Evolutionary conservation across 768 basidiomycete species (phyloP).

Genomic region (Podaxis pistillaris): DNA sequence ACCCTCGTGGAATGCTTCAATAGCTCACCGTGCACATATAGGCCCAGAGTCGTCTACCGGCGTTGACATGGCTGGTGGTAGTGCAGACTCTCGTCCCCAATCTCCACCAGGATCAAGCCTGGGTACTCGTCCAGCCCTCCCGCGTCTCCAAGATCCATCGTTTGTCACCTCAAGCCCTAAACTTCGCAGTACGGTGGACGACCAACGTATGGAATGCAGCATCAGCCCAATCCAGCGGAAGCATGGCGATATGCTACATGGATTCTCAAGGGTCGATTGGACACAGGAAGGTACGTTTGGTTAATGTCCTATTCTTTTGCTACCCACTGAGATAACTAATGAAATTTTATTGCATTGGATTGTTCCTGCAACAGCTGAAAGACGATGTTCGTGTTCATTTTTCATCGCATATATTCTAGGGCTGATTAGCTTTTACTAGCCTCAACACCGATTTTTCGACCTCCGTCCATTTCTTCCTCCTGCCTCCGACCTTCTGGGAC

Average conservation of each 20-base stretch:
- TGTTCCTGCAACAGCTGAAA: background rate
- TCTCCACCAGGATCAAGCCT: background rate
- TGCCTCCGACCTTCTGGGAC: background rate
- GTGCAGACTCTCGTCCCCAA: background rate
- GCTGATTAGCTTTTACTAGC: background rate
- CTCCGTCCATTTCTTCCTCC: background rate
- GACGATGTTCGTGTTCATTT: background rate
- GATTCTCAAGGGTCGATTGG: conserved; percentile 1
- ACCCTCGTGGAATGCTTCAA: background rate
- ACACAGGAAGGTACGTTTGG: background rate
- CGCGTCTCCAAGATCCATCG: background rate
- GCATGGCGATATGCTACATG: background rate
- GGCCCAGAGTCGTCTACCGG: background rate
- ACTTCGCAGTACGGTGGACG: background rate
- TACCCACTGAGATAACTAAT: background rate
- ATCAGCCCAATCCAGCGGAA: background rate
- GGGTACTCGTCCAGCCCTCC: background rate
- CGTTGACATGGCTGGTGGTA: background rate
- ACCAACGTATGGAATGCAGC: conserved; percentile 1
- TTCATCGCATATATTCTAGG: background rate
- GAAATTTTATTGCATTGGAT: background rate
- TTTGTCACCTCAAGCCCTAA: background rate
- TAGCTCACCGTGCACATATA: background rate
- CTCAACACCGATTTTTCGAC: background rate
- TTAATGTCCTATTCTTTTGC: background rate